phyloP scores from a whole-genome alignment of 148 eudicot species.

The Cornus controversa region DNA sequence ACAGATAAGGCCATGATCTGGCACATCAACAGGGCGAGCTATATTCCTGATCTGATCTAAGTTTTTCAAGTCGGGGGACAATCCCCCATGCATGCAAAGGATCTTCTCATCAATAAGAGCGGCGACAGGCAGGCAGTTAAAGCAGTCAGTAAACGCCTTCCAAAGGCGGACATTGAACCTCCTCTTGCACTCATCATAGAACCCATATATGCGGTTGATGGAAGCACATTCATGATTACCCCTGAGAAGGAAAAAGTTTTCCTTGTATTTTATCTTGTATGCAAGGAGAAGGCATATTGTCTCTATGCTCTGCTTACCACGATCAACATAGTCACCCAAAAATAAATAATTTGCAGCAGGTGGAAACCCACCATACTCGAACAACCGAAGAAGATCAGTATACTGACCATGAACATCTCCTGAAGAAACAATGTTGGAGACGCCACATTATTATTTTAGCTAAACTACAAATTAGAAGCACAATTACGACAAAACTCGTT shows the following conservation, averaged over 20 bases:
- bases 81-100: constrained; percentile 85
- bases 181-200: constrained; percentile 81
- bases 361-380: constrained; percentile 82
- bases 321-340: constrained; percentile 81
- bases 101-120: constrained; percentile 80
- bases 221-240: constrained; percentile 87
- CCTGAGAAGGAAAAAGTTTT: constrained; percentile 80
- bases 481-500: neutral
- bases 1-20: constrained; percentile 76
- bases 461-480: constrained; percentile 11
- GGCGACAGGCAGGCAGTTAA: constrained; percentile 78
- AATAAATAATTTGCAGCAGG: constrained; percentile 75
- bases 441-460: constrained; percentile 10
- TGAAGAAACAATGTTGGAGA: constrained; percentile 18
- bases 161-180: constrained; percentile 78
- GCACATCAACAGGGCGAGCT: constrained; percentile 76
- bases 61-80: constrained; percentile 66
- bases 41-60: constrained; percentile 70
- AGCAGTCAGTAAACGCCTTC: constrained; percentile 75
- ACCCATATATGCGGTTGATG: constrained; percentile 80
- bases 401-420: constrained; percentile 82
- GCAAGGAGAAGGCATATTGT: constrained; percentile 81
- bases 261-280: constrained; percentile 80
- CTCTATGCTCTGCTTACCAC: constrained; percentile 85
- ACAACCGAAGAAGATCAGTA: constrained; percentile 78